These are phyloP conservation scores for Candida michaelii DNA, from an alignment of 805 yeast species.

Conservation along the genomic window DNA sequence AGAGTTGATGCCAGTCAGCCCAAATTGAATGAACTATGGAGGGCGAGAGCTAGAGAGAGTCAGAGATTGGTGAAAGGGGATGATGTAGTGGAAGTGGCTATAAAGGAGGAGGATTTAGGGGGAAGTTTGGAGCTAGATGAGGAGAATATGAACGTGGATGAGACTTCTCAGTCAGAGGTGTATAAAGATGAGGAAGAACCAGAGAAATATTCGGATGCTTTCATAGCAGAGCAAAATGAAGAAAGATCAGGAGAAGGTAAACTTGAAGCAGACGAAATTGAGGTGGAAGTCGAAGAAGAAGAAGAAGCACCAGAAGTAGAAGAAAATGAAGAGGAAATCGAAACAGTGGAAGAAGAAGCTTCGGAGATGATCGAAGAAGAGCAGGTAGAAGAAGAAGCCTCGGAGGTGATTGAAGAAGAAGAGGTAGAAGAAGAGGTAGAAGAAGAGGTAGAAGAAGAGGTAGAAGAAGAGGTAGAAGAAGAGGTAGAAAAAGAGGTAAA, in stretches of 20 bases:
- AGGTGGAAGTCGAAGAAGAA: conserved; percentile 15
- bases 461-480: conserved; percentile 4
- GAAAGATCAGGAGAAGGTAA: too few species aligned
- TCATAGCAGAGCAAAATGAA: too few species aligned
- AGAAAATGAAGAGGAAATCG: neutral
- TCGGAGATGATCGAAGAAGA: neutral
- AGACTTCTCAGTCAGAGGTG: neutral
- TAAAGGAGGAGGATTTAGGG: conserved; percentile 3
- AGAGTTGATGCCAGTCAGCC: conserved; percentile 70
- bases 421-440: conserved; percentile 17
- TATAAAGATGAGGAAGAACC: conserved; percentile 8
- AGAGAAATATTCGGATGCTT: too few species aligned
- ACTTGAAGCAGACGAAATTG: conserved; percentile 23
- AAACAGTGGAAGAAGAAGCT: neutral
- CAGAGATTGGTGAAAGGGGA: neutral
- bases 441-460: conserved; percentile 17
- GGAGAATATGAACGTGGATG: conserved; percentile 7
- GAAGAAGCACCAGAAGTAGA: conserved; percentile 1
- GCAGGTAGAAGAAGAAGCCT: conserved; percentile 6
- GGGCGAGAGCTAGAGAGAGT: neutral
- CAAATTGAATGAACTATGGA: conserved; percentile 19
- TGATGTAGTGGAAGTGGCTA: neutral
- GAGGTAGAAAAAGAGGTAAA: conserved; percentile 5
- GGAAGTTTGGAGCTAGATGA: conserved; percentile 12
- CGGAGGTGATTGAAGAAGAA: conserved; percentile 26